These are phyloP conservation scores for Solanum medicagineum DNA, from an alignment of 257 asterid genomes.

Conservation along the genomic window DNA sequence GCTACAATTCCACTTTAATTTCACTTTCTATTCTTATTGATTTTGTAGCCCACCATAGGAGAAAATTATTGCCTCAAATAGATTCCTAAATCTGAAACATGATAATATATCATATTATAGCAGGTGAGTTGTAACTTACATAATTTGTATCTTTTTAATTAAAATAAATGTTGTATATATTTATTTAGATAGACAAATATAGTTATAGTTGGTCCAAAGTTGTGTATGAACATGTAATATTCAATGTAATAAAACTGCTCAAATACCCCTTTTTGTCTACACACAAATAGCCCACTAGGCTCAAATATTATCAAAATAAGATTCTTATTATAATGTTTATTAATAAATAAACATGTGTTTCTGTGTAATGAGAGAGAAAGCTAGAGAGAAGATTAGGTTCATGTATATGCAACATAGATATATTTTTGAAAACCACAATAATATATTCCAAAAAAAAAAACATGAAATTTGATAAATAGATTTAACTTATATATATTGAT, in stretches of 20 bases:
- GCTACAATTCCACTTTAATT: not conserved
- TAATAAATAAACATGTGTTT: not conserved
- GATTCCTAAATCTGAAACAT: not conserved
- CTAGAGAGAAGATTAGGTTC: not conserved
- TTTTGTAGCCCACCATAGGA: not conserved
- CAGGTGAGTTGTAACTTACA: not conserved
- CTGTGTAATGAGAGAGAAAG: not conserved
- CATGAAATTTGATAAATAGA: not conserved
- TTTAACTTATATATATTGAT: not conserved
- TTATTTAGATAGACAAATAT: not conserved
- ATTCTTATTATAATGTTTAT: not conserved
- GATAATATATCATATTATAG: not conserved
- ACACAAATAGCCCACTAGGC: slow-evolving; percentile 1
- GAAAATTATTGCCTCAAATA: not conserved
- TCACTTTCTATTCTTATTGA: not conserved
- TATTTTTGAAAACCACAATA: not conserved
- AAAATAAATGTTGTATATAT: not conserved
- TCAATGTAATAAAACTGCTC: not conserved
- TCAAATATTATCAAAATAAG: not conserved
- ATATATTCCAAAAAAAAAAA: not conserved
- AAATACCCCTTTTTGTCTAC: not conserved
- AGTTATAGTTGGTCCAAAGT: not conserved
- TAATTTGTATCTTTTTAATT: not conserved
- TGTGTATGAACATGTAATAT: slow-evolving; percentile 5
- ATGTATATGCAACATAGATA: not conserved